Conservation (phyloP, 2,329 filamentous ascomycete genomes). For the Trichophaea hybrida region DNA sequence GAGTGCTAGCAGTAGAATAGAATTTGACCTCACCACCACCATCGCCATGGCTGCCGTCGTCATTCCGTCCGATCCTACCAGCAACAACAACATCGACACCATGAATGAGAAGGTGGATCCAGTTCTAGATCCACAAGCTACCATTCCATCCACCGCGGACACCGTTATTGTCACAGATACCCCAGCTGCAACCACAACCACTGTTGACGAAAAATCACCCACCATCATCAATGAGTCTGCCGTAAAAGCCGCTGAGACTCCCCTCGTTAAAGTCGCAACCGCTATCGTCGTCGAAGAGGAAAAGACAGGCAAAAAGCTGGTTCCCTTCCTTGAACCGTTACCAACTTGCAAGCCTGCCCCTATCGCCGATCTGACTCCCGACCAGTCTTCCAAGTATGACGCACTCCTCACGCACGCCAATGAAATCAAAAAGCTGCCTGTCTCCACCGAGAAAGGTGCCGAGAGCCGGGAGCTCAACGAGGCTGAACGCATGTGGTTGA, state of each 20-base stretch:
- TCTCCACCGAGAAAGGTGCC: conserved; percentile 44
- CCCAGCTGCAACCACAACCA: background rate
- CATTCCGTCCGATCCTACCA: background rate
- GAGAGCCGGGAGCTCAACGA: conserved; percentile 54
- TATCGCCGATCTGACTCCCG: conserved; percentile 49
- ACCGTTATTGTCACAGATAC: background rate
- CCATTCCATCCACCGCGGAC: background rate
- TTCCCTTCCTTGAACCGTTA: conserved; percentile 45
- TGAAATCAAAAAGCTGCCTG: conserved; percentile 55
- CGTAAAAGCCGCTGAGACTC: background rate
- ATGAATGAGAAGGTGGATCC: background rate
- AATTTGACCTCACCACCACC: background rate
- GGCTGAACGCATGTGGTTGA: conserved; percentile 75
- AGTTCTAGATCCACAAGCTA: background rate
- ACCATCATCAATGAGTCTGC: background rate
- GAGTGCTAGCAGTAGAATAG: too few relatives aligned
- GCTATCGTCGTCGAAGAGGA: conserved; percentile 10
- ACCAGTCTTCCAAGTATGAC: conserved; percentile 72
- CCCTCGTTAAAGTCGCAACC: background rate
- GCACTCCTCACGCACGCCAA: conserved; percentile 54
- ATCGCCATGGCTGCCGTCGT: background rate
- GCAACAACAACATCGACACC: background rate
- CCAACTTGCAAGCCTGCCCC: conserved; percentile 44
- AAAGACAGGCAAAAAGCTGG: conserved; percentile 27
- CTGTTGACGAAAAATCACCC: background rate